These are phyloP conservation scores for Aspergillus brunneoviolaceus DNA, from an alignment of 2,329 filamentous ascomycete species.

Conservation along the genomic window DNA sequence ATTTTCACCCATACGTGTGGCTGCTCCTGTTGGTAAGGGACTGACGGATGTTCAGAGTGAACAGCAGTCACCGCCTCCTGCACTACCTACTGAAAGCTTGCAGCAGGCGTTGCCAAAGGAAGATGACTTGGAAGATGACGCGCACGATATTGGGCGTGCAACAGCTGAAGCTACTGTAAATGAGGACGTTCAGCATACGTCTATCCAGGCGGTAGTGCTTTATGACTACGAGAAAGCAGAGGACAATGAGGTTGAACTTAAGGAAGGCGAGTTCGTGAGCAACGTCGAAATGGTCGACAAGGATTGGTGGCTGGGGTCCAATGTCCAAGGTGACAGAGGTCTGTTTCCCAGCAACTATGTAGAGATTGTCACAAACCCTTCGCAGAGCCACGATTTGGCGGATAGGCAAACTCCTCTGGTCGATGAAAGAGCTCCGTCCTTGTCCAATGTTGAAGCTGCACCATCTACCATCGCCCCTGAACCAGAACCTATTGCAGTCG, in stretches of 20 bases:
- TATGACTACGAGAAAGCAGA: conserved; percentile 98
- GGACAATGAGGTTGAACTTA: conserved; percentile 90
- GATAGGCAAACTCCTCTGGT: conserved; percentile 32
- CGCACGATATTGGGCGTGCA: conserved; percentile 61
- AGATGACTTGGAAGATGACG: conserved; percentile 62
- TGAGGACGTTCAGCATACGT: conserved; percentile 51
- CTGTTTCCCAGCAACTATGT: conserved; percentile 98
- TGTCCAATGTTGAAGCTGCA: conserved; percentile 37
- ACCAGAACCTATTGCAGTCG: conserved; percentile 69
- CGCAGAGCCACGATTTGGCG: conserved; percentile 20
- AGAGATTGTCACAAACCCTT: conserved; percentile 69
- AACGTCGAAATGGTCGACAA: conserved; percentile 97
- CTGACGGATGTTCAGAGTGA: conserved; percentile 47
- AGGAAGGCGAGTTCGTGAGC: conserved; percentile 82
- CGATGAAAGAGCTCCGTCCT: conserved; percentile 32
- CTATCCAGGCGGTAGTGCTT: conserved; percentile 74
- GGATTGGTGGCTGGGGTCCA: conserved; percentile 98
- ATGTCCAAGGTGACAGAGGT: conserved; percentile 77
- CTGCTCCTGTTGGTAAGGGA: conserved; percentile 75
- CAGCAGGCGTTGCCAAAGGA: conserved; percentile 63
- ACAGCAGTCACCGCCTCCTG: conserved; percentile 38
- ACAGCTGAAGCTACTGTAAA: conserved; percentile 57
- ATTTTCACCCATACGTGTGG: conserved; percentile 77
- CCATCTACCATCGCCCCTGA: conserved; percentile 21
- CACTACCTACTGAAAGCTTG: conserved; percentile 64